Evolutionary conservation across 345 rosid species (phyloP).

Genomic region (Kandelia obovata): DNA sequence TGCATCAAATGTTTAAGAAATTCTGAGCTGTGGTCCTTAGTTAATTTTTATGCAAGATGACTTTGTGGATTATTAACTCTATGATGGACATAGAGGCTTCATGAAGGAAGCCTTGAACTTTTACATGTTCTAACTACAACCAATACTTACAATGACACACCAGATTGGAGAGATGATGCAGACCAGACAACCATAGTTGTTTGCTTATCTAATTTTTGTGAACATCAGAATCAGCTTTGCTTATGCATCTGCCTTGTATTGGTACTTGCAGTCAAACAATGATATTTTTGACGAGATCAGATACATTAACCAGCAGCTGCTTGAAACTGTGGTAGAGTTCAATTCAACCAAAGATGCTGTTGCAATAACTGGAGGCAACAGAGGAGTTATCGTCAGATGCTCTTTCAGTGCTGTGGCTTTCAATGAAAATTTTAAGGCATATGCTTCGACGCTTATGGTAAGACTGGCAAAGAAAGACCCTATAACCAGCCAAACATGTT

Average conservation of each 20-base stretch:
- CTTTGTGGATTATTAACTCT: no score
- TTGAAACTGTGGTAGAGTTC: not conserved
- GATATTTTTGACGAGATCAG: conserved; percentile 1
- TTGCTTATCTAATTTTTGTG: no score
- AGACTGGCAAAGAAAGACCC: not conserved
- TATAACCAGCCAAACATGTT: no score
- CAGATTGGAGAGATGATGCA: no score
- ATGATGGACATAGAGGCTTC: no score
- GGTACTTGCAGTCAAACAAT: not conserved
- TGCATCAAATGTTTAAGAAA: no score
- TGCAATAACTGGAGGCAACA: not conserved
- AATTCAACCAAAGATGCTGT: conserved; percentile 1
- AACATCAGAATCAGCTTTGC: not conserved
- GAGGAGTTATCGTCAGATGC: not conserved
- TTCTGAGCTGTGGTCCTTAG: no score
- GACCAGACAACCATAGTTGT: no score
- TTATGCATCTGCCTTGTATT: not conserved
- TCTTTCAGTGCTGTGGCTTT: not conserved
- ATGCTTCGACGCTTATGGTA: not conserved
- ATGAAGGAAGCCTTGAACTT: no score
- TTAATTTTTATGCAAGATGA: no score
- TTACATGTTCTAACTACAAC: no score
- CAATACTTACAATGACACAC: no score
- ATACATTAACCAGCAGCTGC: not conserved
- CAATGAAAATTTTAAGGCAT: not conserved